Percentiles rank a stretch among this genome's conserved stretches.
Conservation (phyloP, 805 yeast species). For the Kodamaea hsintzibuensis region DNA sequence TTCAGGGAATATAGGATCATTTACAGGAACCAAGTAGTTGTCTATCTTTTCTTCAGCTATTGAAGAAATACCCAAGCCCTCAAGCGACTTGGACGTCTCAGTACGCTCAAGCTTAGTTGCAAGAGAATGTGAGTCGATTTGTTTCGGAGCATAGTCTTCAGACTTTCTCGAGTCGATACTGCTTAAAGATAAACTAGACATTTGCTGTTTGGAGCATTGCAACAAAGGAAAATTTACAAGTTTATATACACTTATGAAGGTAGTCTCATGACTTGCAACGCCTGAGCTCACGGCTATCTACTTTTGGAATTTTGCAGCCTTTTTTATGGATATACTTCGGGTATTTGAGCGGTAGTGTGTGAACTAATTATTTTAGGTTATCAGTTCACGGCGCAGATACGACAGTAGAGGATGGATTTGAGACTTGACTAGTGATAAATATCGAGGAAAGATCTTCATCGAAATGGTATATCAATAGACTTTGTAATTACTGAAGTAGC, state of each 20-base stretch:
- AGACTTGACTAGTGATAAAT: no score
- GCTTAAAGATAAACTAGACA: background rate
- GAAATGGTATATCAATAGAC: no score
- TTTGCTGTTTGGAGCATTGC: background rate
- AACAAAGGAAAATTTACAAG: background rate
- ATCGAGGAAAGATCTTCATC: no score
- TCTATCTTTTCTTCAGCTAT: constrained; percentile 56
- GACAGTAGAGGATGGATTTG: no score
- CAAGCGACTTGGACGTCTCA: constrained; percentile 73
- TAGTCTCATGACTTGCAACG: no score
- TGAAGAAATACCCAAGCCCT: constrained; percentile 56
- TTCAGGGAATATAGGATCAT: constrained; percentile 83
- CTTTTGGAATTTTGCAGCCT: background rate
- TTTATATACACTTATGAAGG: no score
- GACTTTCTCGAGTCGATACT: background rate
- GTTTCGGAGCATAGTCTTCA: background rate
- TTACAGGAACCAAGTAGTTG: constrained; percentile 44
- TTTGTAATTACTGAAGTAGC: no score
- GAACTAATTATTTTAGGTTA: no score
- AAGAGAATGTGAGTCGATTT: background rate
- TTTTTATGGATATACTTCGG: no score
- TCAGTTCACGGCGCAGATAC: no score
- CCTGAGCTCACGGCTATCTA: no score
- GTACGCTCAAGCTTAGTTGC: constrained; percentile 31
- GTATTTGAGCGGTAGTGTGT: no score